Evolutionary conservation across 805 yeast genomes (phyloP).

Genomic region (Schizosaccharomyces osmophilus): DNA sequence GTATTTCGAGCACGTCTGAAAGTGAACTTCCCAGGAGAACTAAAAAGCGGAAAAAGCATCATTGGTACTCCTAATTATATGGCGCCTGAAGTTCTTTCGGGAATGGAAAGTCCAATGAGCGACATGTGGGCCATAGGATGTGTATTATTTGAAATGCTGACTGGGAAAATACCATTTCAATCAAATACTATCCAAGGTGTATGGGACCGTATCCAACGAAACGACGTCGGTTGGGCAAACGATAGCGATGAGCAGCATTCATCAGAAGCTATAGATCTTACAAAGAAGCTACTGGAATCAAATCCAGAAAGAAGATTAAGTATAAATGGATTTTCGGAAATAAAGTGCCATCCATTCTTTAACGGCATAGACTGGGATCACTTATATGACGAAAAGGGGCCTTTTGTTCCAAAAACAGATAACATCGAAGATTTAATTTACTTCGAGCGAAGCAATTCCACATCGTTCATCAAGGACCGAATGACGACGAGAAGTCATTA

Average conservation of each 20-base stretch:
- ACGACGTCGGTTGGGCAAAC: not conserved
- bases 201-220: constrained; percentile 19
- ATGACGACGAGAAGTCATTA: not conserved
- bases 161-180: constrained; percentile 91
- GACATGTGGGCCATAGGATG: constrained; percentile 98
- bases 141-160: constrained; percentile 82
- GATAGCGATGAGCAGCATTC: not conserved
- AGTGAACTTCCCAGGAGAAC: not conserved
- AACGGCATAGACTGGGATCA: not conserved
- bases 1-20: too few species aligned
- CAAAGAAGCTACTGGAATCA: not conserved
- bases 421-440: not conserved
- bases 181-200: constrained; percentile 88
- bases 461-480: not conserved
- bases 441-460: not conserved
- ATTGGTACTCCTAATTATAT: constrained; percentile 98
- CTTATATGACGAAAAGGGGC: not conserved
- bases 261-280: not conserved
- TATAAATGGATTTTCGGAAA: not conserved
- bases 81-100: constrained; percentile 93
- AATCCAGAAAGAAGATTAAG: not conserved
- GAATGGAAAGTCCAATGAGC: constrained; percentile 81
- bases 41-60: constrained; percentile 66
- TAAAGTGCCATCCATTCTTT: not conserved
- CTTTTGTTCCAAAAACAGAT: not conserved